Base-by-base conservation (phyloP, 805 yeast species). In the Ogataea pini region DNA sequence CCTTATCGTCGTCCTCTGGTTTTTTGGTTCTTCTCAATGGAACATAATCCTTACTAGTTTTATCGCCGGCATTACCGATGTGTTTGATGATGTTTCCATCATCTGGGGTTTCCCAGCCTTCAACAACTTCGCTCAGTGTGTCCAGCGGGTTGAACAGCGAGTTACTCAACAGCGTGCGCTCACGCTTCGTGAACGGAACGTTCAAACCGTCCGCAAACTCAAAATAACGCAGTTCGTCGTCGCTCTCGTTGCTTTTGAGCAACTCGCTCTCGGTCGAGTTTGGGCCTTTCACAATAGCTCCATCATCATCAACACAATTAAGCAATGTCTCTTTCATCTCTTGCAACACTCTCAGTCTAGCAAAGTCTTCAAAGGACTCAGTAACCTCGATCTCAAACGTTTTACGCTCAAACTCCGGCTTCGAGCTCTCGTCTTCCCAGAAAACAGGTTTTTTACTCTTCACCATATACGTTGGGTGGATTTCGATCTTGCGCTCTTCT, bases 141-240 rank as follows among this genome's bases (percentile, higher is more conserved):
- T 71, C 63, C 7, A 66, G 65, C 3, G 95, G 92, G 39, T 73
- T 77, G 62, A 90, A 89, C 44, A 91, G 61, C n/a, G 86, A 73
- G 61, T 90, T 94, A 1, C 86, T 86, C 51, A 87, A 67, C 40
- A 75, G 73, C 52, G 71, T 82, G 49, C 96, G 73, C 55, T 82
- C 86, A 34, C 71, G 67, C 39, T 58, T 52, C 3, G 79, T 79
- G 49, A 86, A 76, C 37, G 81, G 80, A 14, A 86, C 62, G 24
- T 79, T 74, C 55, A 85, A 83, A 1, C 95, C 95, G 59, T 85
- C 80, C 14, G 95, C 92, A 13, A 88, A 71, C 67, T 89, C 96
- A 61, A 84, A 85, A 24, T 75, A 66, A 54, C 90, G 62, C 37
- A 70, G 63, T 48, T 56, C 61, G 31, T 62, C 65, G 28, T 58